Evolutionary conservation across 345 rosid genomes (phyloP).

Genomic region (Rhizophora mangle): DNA sequence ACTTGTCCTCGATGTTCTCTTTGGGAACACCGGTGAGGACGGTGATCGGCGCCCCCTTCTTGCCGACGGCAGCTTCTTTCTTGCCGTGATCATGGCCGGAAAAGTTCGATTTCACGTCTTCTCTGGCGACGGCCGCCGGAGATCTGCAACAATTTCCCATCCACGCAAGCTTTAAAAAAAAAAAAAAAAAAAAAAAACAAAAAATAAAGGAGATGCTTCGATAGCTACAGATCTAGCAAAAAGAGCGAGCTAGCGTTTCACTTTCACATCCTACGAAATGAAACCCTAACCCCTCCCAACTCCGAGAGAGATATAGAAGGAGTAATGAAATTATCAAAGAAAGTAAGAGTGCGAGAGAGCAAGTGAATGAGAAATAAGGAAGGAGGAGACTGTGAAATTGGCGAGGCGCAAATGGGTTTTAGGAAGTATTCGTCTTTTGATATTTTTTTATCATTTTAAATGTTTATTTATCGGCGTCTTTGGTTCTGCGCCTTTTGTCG

Average conservation of each 20-base stretch:
- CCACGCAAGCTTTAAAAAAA: neutral
- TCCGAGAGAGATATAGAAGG: neutral
- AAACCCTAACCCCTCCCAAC: neutral
- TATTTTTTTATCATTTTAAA: neutral
- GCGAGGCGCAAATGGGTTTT: conserved; percentile 17
- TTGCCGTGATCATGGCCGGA: conserved; percentile 67
- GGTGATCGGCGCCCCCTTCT: conserved; percentile 63
- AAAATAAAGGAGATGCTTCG: neutral
- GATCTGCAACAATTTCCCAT: conserved; percentile 99
- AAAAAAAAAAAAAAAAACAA: too few species aligned
- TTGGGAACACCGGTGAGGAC: conserved; percentile 72
- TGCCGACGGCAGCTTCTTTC: conserved; percentile 47
- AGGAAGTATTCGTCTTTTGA: conserved; percentile 27
- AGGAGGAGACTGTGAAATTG: neutral
- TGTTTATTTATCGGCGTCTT: conserved; percentile 10
- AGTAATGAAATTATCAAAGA: neutral
- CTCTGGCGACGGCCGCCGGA: conserved; percentile 97
- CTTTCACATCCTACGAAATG: conserved; percentile 21
- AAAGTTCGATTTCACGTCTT: conserved; percentile 85
- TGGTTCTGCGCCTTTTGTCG: conserved; percentile 33
- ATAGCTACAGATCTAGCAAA: conserved; percentile 7
- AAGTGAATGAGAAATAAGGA: neutral
- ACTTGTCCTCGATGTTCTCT: conserved; percentile 88
- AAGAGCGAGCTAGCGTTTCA: conserved; percentile 14
- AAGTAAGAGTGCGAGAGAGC: neutral